Conservation (phyloP, 2,329 filamentous ascomycete genomes). For the Cercospora zeina region DNA sequence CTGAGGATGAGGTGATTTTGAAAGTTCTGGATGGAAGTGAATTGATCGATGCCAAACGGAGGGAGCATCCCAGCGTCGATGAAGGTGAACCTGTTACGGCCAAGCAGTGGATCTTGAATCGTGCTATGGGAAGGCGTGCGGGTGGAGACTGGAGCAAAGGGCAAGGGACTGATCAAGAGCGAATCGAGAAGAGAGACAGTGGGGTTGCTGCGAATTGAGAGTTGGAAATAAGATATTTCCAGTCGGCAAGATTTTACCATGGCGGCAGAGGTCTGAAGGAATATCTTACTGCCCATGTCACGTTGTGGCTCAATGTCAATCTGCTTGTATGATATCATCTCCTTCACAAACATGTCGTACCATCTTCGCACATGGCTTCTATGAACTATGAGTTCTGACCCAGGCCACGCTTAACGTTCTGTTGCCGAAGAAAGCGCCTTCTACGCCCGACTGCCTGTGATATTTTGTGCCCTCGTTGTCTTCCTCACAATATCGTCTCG, state of each 20-base stretch:
- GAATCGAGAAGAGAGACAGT: conserved; percentile 26
- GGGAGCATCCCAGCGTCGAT: conserved; percentile 28
- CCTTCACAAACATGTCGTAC: too few species aligned
- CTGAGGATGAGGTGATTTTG: conserved; percentile 52
- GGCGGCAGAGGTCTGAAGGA: too few species aligned
- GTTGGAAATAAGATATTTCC: background rate
- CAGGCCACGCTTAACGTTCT: background rate
- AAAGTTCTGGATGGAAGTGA: conserved; percentile 41
- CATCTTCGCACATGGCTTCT: too few species aligned
- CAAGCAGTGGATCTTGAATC: conserved; percentile 45
- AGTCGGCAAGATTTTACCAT: background rate
- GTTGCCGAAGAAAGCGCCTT: background rate
- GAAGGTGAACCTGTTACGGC: conserved; percentile 33
- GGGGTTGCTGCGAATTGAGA: conserved; percentile 13
- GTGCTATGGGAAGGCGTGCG: conserved; percentile 40
- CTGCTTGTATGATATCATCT: too few species aligned
- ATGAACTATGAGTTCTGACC: too few species aligned
- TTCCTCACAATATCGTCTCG: conserved; percentile 14
- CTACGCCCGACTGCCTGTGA: background rate
- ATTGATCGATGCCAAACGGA: conserved; percentile 34
- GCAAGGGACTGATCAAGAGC: conserved; percentile 26
- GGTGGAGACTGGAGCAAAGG: conserved; percentile 26
- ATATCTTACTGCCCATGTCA: too few species aligned
- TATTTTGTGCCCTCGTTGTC: conserved; percentile 3
- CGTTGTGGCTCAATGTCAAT: too few species aligned